Conservation (phyloP, 1,284 basidiomycete species). For the Tilletia caries region DNA sequence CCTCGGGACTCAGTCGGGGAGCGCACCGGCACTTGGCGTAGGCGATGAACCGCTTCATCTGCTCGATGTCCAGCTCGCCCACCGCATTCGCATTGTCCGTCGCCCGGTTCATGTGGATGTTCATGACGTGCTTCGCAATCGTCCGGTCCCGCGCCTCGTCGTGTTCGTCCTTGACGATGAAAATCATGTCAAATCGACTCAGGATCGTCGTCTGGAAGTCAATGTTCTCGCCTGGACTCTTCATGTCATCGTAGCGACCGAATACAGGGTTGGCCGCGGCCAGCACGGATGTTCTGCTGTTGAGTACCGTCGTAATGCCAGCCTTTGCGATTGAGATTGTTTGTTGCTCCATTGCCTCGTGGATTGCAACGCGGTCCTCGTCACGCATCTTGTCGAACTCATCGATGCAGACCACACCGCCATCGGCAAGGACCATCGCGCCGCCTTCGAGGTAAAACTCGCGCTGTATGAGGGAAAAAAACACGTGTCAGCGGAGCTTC, state of each 20-base stretch:
- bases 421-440: conserved; percentile 98
- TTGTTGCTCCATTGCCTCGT: conserved; percentile 99
- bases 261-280: conserved; percentile 99
- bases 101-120: conserved; percentile 91
- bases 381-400: conserved; percentile 99
- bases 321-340: conserved; percentile 99
- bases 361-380: conserved; percentile 96
- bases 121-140: conserved; percentile 97
- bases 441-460: conserved; percentile 99
- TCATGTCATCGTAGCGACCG: conserved; percentile 95
- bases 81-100: conserved; percentile 62
- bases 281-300: conserved; percentile 90
- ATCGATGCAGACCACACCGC: conserved; percentile 97
- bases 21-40: conserved; percentile 97
- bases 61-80: conserved; percentile 94
- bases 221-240: conserved; percentile 96
- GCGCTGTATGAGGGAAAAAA: conserved; percentile 66
- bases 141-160: conserved; percentile 88
- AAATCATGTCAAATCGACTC: conserved; percentile 99
- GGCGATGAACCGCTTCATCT: conserved; percentile 96
- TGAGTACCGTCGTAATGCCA: conserved; percentile 96
- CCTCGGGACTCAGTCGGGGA: conserved; percentile 84
- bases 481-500: conserved; percentile 12
- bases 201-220: conserved; percentile 98
- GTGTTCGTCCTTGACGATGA: conserved; percentile 98